phyloP scores from a whole-genome alignment of 345 rosid species.

The Eucalyptus curtisii region DNA sequence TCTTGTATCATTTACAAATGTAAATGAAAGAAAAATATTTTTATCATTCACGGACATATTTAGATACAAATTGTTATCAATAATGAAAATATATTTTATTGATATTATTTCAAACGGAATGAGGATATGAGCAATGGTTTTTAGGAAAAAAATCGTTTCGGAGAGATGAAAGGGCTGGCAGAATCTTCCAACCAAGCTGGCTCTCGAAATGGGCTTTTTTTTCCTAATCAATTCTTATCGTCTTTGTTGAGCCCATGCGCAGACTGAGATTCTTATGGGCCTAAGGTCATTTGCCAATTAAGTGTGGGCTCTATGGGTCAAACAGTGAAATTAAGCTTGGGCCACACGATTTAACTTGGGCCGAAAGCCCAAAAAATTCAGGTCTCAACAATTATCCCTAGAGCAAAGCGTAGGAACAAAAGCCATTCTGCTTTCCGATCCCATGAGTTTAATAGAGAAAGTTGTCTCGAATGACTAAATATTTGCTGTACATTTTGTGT shows the following conservation, averaged over 20 bases:
- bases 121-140: no score
- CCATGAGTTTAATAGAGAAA: not conserved
- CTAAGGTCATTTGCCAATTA: not conserved
- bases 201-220: not conserved
- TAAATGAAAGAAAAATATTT: no score
- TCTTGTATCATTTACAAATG: no score
- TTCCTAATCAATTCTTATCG: no score
- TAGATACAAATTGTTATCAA: no score
- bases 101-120: no score
- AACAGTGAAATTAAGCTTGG: not conserved
- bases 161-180: not conserved
- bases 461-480: not conserved
- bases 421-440: no score
- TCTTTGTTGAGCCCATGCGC: not conserved
- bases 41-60: no score
- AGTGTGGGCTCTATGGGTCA: no score
- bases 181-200: not conserved
- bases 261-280: not conserved
- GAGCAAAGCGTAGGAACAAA: no score
- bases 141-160: not conserved
- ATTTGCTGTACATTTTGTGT: not conserved
- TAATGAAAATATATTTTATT: no score
- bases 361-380: not conserved
- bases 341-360: not conserved
- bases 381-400: no score